phyloP scores from a whole-genome alignment of 139 green algal species.

The Haematococcus sp. region DNA sequence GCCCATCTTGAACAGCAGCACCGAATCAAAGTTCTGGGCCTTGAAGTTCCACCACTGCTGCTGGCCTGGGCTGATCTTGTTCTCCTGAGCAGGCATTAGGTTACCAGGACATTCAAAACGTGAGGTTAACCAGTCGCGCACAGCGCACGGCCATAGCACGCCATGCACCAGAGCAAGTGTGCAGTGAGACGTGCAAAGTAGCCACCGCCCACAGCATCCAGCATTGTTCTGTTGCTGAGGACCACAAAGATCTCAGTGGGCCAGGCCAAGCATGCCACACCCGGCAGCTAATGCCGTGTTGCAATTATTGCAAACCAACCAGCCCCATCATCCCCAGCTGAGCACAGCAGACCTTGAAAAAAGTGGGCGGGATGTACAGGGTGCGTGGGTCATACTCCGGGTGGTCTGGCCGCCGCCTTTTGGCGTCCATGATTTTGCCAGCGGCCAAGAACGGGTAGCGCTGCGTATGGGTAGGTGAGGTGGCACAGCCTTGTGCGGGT shows the following conservation, averaged over 20 bases:
- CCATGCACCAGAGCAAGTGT: no score
- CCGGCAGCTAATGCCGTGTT: no score
- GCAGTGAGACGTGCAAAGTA: no score
- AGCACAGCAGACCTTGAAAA: slow-evolving; percentile 56
- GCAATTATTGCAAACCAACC: no score
- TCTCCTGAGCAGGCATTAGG: slow-evolving; percentile 24
- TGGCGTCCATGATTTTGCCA: slow-evolving; percentile 61
- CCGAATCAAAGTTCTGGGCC: slow-evolving; percentile 77
- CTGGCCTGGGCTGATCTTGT: slow-evolving; percentile 78
- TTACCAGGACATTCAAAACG: no score
- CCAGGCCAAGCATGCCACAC: no score
- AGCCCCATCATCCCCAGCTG: no score
- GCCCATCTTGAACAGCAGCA: slow-evolving; percentile 92
- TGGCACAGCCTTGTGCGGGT: neutral
- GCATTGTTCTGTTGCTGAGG: no score
- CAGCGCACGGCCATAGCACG: no score
- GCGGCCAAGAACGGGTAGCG: slow-evolving; percentile 77
- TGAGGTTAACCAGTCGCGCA: neutral
- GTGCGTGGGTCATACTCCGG: slow-evolving; percentile 77
- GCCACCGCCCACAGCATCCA: no score
- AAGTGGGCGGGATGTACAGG: slow-evolving; percentile 73
- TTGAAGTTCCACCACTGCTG: slow-evolving; percentile 98
- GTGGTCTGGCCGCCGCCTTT: slow-evolving; percentile 52
- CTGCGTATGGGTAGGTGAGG: neutral
- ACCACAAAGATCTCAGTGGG: no score